phyloP scores from a whole-genome alignment of 257 asterid species.

The Primulina eburnea region DNA sequence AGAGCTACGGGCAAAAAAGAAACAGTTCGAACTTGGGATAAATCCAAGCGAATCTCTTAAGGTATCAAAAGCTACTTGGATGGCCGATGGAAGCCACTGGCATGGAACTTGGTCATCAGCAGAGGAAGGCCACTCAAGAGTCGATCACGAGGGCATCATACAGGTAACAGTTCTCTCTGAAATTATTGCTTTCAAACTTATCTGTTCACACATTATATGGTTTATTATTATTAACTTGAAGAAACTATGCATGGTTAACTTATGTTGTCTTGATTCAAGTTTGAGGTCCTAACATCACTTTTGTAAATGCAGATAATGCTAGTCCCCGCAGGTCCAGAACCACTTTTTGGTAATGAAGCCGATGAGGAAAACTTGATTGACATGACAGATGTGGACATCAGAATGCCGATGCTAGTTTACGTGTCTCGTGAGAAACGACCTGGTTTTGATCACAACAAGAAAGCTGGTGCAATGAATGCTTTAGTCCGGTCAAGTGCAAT shows the following conservation, averaged over 20 bases:
- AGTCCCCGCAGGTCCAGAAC: conserved; percentile 77
- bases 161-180: conserved; percentile 47
- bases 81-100: conserved; percentile 93
- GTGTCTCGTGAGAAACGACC: conserved; percentile 90
- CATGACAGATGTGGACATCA: conserved; percentile 62
- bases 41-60: conserved; percentile 47
- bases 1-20: conserved; percentile 67
- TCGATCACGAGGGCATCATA: conserved; percentile 88
- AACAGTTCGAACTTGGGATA: conserved; percentile 60
- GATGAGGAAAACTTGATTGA: conserved; percentile 57
- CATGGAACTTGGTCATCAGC: conserved; percentile 82
- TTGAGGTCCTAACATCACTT: neutral
- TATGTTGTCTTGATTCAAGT: neutral
- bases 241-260: neutral
- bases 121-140: conserved; percentile 67
- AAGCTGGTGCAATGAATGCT: conserved; percentile 95
- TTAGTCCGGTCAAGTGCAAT: conserved; percentile 89
- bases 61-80: conserved; percentile 86
- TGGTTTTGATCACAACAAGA: conserved; percentile 85
- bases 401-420: conserved; percentile 88
- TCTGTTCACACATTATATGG: neutral
- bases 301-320: conserved; percentile 68
- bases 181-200: neutral
- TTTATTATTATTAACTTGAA: neutral
- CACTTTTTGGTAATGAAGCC: conserved; percentile 57